A percentile compares a stretch with the other conserved stretches of the same genome.
phyloP scores from a whole-genome alignment of 2,329 filamentous ascomycete genomes.

The Penicillium sp. region DNA sequence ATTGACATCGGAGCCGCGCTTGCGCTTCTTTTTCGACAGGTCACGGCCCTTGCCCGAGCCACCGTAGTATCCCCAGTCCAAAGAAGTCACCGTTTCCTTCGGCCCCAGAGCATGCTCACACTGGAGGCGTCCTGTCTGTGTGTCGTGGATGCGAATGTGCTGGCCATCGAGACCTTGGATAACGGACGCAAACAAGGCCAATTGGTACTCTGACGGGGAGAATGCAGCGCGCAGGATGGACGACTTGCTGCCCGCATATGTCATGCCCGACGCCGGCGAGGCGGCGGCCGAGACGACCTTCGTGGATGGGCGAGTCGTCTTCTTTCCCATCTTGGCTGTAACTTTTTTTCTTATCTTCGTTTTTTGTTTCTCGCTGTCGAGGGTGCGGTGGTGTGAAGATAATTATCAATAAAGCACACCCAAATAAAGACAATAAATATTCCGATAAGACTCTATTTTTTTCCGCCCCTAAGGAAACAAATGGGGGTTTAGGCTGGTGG shows the following conservation, averaged over 20 bases:
- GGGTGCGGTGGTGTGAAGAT: constrained; percentile 9
- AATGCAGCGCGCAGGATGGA: constrained; percentile 45
- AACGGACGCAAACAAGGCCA: constrained; percentile 47
- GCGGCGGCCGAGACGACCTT: constrained; percentile 40
- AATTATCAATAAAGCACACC: not conserved
- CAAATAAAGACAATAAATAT: constrained; percentile 4
- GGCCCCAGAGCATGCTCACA: constrained; percentile 44
- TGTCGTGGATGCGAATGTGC: constrained; percentile 46
- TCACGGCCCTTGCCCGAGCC: constrained; percentile 29
- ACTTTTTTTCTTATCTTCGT: constrained; percentile 10
- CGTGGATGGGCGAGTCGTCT: constrained; percentile 35
- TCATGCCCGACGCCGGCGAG: constrained; percentile 30
- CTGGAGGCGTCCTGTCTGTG: constrained; percentile 42
- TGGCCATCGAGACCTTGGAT: constrained; percentile 47
- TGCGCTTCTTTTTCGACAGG: constrained; percentile 45
- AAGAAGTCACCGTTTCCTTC: constrained; percentile 41
- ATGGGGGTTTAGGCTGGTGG: constrained; percentile 23
- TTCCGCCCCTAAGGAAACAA: constrained; percentile 13
- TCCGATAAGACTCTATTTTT: constrained; percentile 10
- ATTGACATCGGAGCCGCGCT: constrained; percentile 39
- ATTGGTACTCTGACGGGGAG: constrained; percentile 44
- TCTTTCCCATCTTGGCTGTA: constrained; percentile 38
- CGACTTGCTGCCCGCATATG: constrained; percentile 36
- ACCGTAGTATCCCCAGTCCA: constrained; percentile 45
- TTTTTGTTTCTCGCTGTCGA: constrained; percentile 10